Percentiles rank a stretch among this genome's conserved stretches.
phyloP scores from a whole-genome alignment of 345 rosid species.

The Bruguiera sexangula region DNA sequence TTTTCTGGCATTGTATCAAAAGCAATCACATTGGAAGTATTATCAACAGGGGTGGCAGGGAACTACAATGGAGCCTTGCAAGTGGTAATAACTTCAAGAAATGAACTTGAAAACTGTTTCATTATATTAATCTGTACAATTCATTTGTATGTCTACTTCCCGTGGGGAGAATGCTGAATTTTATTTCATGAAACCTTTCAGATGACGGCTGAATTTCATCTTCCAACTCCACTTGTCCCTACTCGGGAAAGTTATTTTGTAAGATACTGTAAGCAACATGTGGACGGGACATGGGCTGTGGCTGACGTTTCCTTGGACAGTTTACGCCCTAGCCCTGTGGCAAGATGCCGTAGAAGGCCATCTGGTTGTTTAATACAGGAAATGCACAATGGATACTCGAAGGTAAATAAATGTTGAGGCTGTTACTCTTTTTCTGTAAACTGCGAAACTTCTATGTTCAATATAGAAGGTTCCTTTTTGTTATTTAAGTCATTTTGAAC shows the following conservation, averaged over 20 bases:
- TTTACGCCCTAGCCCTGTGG: conserved; percentile 34
- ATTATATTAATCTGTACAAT: too few species aligned
- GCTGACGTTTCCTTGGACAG: conserved; percentile 71
- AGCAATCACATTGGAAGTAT: conserved; percentile 60
- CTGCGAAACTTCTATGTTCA: not conserved
- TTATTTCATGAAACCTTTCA: conserved; percentile 10
- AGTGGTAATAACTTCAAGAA: conserved; percentile 43
- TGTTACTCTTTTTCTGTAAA: not conserved
- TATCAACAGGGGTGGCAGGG: conserved; percentile 64
- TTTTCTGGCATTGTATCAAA: conserved; percentile 69
- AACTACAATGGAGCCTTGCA: conserved; percentile 71
- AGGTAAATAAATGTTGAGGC: conserved; percentile 32
- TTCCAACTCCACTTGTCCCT: conserved; percentile 76
- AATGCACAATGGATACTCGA: conserved; percentile 71
- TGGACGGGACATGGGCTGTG: conserved; percentile 82
- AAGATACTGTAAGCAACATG: conserved; percentile 74
- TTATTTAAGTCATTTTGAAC: not conserved
- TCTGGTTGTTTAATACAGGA: conserved; percentile 90
- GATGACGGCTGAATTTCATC: conserved; percentile 86
- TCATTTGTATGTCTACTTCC: too few species aligned
- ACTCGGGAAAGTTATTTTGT: conserved; percentile 68
- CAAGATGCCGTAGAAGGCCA: conserved; percentile 67
- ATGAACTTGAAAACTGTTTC: too few species aligned
- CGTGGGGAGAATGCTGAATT: too few species aligned
- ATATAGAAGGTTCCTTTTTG: not conserved